Conservation (phyloP, 1,139 yeast genomes). For the Protomyces arabidopsidicola region DNA sequence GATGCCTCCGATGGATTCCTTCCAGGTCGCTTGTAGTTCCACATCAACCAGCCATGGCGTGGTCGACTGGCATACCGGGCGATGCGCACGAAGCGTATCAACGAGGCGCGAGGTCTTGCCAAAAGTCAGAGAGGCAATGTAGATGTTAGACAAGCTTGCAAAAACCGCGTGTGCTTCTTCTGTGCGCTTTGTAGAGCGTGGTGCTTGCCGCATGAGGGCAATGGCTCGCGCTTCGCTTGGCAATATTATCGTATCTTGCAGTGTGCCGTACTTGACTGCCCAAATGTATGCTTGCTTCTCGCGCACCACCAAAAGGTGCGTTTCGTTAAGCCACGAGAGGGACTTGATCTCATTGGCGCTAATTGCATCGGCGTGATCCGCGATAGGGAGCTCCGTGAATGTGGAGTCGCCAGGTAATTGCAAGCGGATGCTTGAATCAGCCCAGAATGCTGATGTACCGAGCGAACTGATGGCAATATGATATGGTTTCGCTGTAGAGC, state of each 20-base stretch:
- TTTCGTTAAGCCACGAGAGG: not conserved
- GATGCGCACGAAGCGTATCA: conserved; percentile 5
- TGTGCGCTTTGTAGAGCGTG: not conserved
- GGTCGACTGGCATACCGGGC: not conserved
- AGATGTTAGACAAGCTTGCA: not conserved
- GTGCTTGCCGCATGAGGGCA: not conserved
- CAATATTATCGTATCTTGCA: not conserved
- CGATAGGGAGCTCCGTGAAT: not conserved
- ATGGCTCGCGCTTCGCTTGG: not conserved
- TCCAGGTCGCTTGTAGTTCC: conserved; percentile 19
- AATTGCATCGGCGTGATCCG: not conserved
- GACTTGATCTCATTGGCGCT: not conserved
- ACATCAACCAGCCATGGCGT: conserved; percentile 14
- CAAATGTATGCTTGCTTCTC: not conserved
- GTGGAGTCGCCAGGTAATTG: not conserved
- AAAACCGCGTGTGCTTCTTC: conserved; percentile 1
- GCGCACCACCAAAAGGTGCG: not conserved
- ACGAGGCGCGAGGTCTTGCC: not conserved
- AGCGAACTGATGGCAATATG: not conserved
- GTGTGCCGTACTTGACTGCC: not conserved
- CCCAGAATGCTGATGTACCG: not conserved
- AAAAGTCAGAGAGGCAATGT: conserved; percentile 1
- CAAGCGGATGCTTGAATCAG: not conserved
- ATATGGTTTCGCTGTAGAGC: not conserved
- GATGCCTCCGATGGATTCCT: conserved; percentile 5